Base-by-base conservation (phyloP, 2,329 filamentous ascomycete genomes). In the Geosmithia putterillii region DNA sequence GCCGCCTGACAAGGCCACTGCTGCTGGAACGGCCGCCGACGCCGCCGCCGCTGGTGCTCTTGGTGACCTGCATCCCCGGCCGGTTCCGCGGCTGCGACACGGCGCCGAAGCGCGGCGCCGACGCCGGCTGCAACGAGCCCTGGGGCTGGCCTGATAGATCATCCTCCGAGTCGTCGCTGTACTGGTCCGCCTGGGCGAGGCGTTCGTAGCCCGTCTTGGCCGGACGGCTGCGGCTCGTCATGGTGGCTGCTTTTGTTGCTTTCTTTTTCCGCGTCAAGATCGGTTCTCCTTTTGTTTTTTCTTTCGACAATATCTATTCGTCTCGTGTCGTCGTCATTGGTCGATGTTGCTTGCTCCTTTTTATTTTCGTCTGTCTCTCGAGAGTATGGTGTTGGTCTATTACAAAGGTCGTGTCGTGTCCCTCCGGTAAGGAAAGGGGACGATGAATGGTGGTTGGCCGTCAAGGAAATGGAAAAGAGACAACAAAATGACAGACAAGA, bases 171-270 rank as follows among this genome's bases (percentile, higher is more conserved):
- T 83, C 79, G 56, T 83, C 81, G 60, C 79, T 81, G 54, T 82
- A 72, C 52, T 82, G 79, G 57, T 89, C 85, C 52, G 84, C 85
- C 64, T 92, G 86, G 49, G 85, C 81, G 46, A 92, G 79, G 57
- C 83, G 83, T 62, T 87, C 85, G 65, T 92, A 92, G 62, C 86
- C 86, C 50, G 86, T 89, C 38, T 82, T 85, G 46, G 82, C 73
- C 48, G 82, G 84, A 45, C 81, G 78, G 28, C 35, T 22, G 38
- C 42, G 42, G 12, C n/a, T 25, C 37, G 40, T 41, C 14, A 10
- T 19, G 35, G 28, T 32, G 28, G 6, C 15, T 3, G 28, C 3
- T 12, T 6, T 9, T 32, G 3, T 12, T 32, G 28, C 28, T 32
- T 6, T 32, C 28, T 32, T 12, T 32, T 12, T 32, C n/a, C n/a